Evolutionary conservation across 176 grass and related monocot genomes (phyloP), one percentile per base, ranked within the genome.

Genomic region (Neostapfia colusana): DNA sequence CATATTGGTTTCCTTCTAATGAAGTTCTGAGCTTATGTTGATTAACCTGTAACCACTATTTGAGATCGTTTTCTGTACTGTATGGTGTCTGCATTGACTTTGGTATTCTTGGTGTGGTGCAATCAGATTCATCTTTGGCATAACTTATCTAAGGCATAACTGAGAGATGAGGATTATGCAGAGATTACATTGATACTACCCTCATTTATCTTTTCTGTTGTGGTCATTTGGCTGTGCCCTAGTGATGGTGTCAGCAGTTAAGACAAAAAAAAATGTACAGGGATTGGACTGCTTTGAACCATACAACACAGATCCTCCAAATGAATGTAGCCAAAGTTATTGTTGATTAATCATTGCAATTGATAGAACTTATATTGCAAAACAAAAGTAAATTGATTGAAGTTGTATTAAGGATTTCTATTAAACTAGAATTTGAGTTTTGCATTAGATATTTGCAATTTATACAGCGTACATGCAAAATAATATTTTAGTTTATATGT

Each of bases 331-430:
- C 86, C 71, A 88, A 76, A 76, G 66, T 41, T 84, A 24, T 66
- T 81, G 71, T 84, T 77, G 49, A 59, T 55, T 81, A 65, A 70
- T 48, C 17, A 44, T 84, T 88, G 76, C 70, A 84, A 84, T 84
- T 84, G 81, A 84, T 81, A 84, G 65, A 80, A 80, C 64, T 88
- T 80, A 58, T 21, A 10, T 71, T 64, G 49, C 70, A 84, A n/a
- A 80, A 71, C 77, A 84, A 76, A 84, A 66, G 81, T 69, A 69
- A 88, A 88, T 88, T 84, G 81, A 88, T 81, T 88, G 82, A 51
- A 88, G 76, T 84, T 88, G 77, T 70, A n/a, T n/a, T n/a, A n/a
- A n/a, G n/a, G n/a, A n/a, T n/a, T n/a, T n/a, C n/a, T n/a, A n/a
- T n/a, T n/a, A n/a, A 15, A 54, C 34, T 53, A 44, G 24, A 35